Conservation (phyloP, 768 basidiomycete genomes). For the Hydnomerulius pinastri region DNA sequence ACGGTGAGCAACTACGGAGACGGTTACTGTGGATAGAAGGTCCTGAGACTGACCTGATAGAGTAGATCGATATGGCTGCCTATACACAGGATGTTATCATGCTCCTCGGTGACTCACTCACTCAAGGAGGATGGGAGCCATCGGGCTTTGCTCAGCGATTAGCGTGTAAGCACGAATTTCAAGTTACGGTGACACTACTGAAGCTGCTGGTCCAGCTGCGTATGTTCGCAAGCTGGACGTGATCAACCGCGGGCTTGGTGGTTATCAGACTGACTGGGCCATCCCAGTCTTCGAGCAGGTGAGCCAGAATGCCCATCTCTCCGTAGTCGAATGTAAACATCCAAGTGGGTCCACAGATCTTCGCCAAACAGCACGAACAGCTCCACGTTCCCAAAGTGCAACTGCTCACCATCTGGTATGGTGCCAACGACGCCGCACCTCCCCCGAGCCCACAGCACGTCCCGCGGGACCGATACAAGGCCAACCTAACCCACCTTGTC, state of each 20-base stretch:
- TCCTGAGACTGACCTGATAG: neutral
- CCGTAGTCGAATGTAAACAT: neutral
- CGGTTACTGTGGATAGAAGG: too few relatives aligned
- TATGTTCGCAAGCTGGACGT: constrained; percentile 85
- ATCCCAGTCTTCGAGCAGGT: constrained; percentile 80
- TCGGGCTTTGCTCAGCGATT: constrained; percentile 71
- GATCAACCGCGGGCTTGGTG: constrained; percentile 79
- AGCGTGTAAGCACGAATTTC: constrained; percentile 32
- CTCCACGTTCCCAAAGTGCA: constrained; percentile 58
- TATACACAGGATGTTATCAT: constrained; percentile 64
- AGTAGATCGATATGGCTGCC: constrained; percentile 48
- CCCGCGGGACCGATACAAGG: constrained; percentile 61
- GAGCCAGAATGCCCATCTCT: neutral
- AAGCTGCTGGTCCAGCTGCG: constrained; percentile 46
- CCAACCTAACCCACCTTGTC: constrained; percentile 67
- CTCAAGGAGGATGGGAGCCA: constrained; percentile 63
- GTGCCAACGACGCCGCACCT: constrained; percentile 84
- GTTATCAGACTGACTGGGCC: constrained; percentile 89
- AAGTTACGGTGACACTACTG: neutral
- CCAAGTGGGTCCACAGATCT: constrained; percentile 42
- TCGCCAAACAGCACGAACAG: constrained; percentile 54
- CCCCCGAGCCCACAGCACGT: constrained; percentile 72
- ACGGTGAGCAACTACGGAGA: neutral
- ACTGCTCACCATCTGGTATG: constrained; percentile 87
- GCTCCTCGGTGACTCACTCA: constrained; percentile 83